Conservation (phyloP, 116 monocot genomes). For the Posidonia oceanica region DNA sequence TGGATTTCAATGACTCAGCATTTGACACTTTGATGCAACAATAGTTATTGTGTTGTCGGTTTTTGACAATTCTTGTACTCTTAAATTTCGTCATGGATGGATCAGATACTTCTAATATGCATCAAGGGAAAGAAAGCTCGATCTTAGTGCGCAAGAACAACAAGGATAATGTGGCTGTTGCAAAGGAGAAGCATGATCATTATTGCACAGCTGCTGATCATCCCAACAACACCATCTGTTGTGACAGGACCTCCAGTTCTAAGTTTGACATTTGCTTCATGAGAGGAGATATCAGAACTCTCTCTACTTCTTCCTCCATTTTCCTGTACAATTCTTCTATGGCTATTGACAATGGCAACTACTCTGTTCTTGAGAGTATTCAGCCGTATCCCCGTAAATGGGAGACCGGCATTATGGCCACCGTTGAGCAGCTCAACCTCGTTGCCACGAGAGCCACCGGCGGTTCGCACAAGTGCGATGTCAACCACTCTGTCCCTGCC, state of each 20-base stretch:
- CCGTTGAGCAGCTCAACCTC: conserved; percentile 36
- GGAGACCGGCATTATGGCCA: conserved; percentile 35
- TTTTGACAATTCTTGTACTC: no score
- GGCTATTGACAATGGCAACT: no score
- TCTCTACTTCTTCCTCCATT: neutral
- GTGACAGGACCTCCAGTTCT: conserved; percentile 8
- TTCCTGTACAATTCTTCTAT: neutral
- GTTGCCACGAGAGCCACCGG: neutral
- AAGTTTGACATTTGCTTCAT: conserved; percentile 8
- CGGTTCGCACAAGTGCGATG: conserved; percentile 23
- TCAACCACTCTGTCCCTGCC: conserved; percentile 37
- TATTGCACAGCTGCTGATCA: neutral
- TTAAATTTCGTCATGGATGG: no score
- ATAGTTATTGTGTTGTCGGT: no score
- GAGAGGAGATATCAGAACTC: conserved; percentile 8
- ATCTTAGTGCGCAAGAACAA: no score
- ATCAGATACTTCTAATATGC: no score
- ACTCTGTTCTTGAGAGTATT: conserved; percentile 14
- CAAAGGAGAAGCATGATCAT: no score
- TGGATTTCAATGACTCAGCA: no score
- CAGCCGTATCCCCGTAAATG: conserved; percentile 71
- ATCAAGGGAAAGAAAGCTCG: no score
- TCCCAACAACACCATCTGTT: neutral
- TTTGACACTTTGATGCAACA: no score
- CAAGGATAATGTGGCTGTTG: no score